phyloP scores from a whole-genome alignment of 1,284 basidiomycete genomes.

The Naganishia liquefaciens region DNA sequence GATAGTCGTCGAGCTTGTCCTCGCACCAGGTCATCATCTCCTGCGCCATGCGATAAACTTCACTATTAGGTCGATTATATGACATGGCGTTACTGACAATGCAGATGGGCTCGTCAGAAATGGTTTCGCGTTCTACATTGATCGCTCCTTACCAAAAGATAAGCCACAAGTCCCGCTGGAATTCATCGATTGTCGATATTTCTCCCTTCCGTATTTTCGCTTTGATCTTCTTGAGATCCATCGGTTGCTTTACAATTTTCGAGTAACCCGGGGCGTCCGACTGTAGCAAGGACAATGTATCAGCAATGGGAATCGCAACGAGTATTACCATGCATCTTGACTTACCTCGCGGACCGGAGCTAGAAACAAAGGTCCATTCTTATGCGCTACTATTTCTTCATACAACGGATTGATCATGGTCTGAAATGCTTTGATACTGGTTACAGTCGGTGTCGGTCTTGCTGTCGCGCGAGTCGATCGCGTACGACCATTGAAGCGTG shows the following conservation, averaged over 20 bases:
- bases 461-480: conserved; percentile 23
- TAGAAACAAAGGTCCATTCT: conserved; percentile 32
- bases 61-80: conserved; percentile 82
- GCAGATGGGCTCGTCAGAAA: neutral
- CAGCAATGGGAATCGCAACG: neutral
- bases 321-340: neutral
- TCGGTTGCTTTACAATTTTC: conserved; percentile 84
- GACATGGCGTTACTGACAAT: conserved; percentile 76
- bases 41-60: conserved; percentile 83
- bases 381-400: conserved; percentile 28
- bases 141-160: conserved; percentile 69
- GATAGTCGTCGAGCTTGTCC: conserved; percentile 51
- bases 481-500: neutral
- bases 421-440: conserved; percentile 26
- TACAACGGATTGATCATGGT: conserved; percentile 32
- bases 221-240: conserved; percentile 89
- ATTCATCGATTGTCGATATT: conserved; percentile 77
- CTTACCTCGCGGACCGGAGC: conserved; percentile 31
- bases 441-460: conserved; percentile 15
- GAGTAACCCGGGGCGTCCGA: conserved; percentile 84
- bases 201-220: conserved; percentile 75
- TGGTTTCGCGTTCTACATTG: neutral
- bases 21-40: conserved; percentile 90
- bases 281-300: conserved; percentile 26
- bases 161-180: conserved; percentile 81